phyloP scores from a whole-genome alignment of 225 moss, liverwort and hornwort genomes.

The Physcomitrellopsis africana region DNA sequence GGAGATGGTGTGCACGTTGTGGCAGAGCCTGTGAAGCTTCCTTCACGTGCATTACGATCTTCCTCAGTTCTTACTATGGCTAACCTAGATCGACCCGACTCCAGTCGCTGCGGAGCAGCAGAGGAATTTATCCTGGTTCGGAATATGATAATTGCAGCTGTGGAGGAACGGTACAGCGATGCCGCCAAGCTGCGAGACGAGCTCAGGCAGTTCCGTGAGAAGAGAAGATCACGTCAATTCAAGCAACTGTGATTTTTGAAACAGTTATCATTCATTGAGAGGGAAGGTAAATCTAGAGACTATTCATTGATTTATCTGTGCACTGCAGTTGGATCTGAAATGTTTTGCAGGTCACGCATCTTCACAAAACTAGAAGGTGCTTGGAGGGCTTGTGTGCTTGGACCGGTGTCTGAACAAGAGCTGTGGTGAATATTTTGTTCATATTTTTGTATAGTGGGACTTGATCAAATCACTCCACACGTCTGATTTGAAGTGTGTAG shows the following conservation, averaged over 20 bases:
- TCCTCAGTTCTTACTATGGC: conserved; percentile 56
- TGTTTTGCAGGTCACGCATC: conserved; percentile 27
- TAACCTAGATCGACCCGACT: conserved; percentile 75
- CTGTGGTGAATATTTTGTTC: conserved; percentile 33
- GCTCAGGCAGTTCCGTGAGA: conserved; percentile 58
- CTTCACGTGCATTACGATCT: conserved; percentile 56
- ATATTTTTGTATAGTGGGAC: conserved; percentile 36
- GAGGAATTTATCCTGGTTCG: conserved; percentile 90
- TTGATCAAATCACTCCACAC: conserved; percentile 3
- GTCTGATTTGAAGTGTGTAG: background rate
- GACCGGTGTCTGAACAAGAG: background rate
- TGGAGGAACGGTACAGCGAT: conserved; percentile 91
- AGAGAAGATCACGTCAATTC: conserved; percentile 54
- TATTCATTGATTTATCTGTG: background rate
- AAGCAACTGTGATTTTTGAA: conserved; percentile 41
- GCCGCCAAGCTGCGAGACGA: conserved; percentile 69
- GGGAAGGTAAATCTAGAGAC: background rate
- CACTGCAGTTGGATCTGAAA: conserved; percentile 10
- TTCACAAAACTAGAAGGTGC: background rate
- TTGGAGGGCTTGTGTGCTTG: conserved; percentile 21
- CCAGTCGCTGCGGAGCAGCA: conserved; percentile 61
- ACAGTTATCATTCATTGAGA: background rate
- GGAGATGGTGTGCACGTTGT: conserved; percentile 88
- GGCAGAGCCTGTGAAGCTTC: conserved; percentile 67
- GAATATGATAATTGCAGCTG: conserved; percentile 90